Evolutionary conservation across 2,329 filamentous ascomycete species (phyloP).

Genomic region (Pyrenophora tritici-repentis): DNA sequence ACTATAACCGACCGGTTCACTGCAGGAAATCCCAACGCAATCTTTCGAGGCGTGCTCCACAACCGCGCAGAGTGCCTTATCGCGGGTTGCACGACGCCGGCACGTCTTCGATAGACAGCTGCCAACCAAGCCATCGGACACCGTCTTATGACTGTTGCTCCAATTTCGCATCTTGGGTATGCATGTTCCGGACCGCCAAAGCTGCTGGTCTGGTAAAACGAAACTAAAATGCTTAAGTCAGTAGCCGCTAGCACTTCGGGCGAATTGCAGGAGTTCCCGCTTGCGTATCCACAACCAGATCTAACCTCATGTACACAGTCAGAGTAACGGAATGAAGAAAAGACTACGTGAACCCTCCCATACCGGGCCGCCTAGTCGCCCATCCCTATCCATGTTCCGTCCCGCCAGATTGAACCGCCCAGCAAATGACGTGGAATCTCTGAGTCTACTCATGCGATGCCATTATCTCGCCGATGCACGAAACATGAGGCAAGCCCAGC

Average conservation of each 20-base stretch:
- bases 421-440: constrained; percentile 47
- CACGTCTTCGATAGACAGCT: constrained; percentile 36
- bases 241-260: constrained; percentile 20
- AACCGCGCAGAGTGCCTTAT: constrained; percentile 43
- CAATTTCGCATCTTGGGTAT: constrained; percentile 23
- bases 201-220: constrained; percentile 41
- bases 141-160: constrained; percentile 29
- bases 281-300: constrained; percentile 34
- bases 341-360: constrained; percentile 38
- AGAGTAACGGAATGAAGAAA: constrained; percentile 45
- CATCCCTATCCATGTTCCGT: constrained; percentile 43
- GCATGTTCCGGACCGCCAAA: constrained; percentile 30
- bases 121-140: constrained; percentile 27
- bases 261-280: constrained; percentile 23
- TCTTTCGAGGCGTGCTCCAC: constrained; percentile 26
- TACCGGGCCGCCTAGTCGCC: constrained; percentile 34
- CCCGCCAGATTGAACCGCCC: constrained; percentile 44
- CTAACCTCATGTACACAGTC: constrained; percentile 40
- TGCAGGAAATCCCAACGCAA: constrained; percentile 26
- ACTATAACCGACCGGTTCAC: constrained; percentile 30
- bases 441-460: constrained; percentile 36
- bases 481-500: constrained; percentile 37
- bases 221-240: constrained; percentile 25
- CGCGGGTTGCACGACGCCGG: constrained; percentile 42
- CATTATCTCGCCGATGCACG: constrained; percentile 47